These are phyloP conservation scores for Saccharomyces paradoxus DNA, from an alignment of 805 yeast genomes.

Conservation along the genomic window DNA sequence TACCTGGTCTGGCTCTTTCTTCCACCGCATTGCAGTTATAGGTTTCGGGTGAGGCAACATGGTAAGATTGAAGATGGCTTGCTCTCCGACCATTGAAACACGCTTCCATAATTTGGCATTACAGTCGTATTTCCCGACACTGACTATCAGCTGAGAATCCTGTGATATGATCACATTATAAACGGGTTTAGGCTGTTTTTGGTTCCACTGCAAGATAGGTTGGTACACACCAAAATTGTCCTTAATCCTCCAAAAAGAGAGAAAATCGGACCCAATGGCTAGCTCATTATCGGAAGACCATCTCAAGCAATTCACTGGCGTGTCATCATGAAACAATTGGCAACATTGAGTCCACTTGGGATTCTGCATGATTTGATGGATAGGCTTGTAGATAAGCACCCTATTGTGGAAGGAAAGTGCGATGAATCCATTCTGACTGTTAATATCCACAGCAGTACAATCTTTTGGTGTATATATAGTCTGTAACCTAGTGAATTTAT, in stretches of 20 bases:
- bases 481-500: constrained; percentile 51
- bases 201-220: constrained; percentile 32
- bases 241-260: constrained; percentile 45
- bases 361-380: constrained; percentile 36
- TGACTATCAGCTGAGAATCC: constrained; percentile 61
- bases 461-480: constrained; percentile 66
- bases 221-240: constrained; percentile 38
- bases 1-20: constrained; percentile 30
- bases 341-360: constrained; percentile 41
- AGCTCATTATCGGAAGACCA: constrained; percentile 56
- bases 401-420: constrained; percentile 44
- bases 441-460: constrained; percentile 58
- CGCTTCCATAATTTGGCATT: constrained; percentile 75
- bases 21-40: constrained; percentile 56
- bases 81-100: constrained; percentile 54
- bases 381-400: constrained; percentile 48
- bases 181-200: constrained; percentile 54
- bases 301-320: constrained; percentile 36
- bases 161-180: constrained; percentile 50
- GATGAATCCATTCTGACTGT: constrained; percentile 49
- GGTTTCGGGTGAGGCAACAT: constrained; percentile 58
- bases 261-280: constrained; percentile 48
- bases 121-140: constrained; percentile 53
- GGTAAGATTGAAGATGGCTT: constrained; percentile 57
- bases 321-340: constrained; percentile 25